Evolutionary conservation across 495 filamentous ascomycete genomes (phyloP).

Genomic region (Xylaria grammica): DNA sequence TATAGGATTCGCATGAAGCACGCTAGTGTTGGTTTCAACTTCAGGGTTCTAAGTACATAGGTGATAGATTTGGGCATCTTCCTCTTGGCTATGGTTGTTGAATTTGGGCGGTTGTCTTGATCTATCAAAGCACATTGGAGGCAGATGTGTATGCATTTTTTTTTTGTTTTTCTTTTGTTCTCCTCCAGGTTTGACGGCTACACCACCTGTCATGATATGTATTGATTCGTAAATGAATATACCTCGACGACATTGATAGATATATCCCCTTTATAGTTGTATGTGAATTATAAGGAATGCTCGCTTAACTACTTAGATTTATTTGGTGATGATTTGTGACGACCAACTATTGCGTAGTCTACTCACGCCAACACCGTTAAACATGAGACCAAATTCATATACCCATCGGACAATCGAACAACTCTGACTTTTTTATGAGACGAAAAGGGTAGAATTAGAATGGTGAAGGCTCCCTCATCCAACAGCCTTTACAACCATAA

Average conservation of each 20-base stretch:
- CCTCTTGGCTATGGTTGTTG: neutral
- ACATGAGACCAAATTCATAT: too few relatives aligned
- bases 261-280: neutral
- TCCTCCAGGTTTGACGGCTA: constrained; percentile 1
- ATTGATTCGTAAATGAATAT: neutral
- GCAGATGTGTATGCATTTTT: neutral
- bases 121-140: constrained; percentile 10
- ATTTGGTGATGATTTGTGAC: neutral
- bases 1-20: constrained; percentile 6
- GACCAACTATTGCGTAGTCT: neutral
- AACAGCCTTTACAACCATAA: too few relatives aligned
- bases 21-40: neutral
- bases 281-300: neutral
- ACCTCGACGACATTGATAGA: neutral
- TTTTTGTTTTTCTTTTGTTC: neutral
- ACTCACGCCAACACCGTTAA: too few relatives aligned
- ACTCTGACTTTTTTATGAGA: too few relatives aligned
- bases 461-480: too few relatives aligned
- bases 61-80: neutral
- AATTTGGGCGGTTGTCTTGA: neutral
- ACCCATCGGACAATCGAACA: too few relatives aligned
- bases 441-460: too few relatives aligned
- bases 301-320: neutral
- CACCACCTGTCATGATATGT: neutral
- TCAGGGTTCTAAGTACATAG: neutral